Evolutionary conservation across 1,284 basidiomycete species (phyloP), one percentile per base, ranked within the genome.

Genomic region (Cryptococcus sp.): DNA sequence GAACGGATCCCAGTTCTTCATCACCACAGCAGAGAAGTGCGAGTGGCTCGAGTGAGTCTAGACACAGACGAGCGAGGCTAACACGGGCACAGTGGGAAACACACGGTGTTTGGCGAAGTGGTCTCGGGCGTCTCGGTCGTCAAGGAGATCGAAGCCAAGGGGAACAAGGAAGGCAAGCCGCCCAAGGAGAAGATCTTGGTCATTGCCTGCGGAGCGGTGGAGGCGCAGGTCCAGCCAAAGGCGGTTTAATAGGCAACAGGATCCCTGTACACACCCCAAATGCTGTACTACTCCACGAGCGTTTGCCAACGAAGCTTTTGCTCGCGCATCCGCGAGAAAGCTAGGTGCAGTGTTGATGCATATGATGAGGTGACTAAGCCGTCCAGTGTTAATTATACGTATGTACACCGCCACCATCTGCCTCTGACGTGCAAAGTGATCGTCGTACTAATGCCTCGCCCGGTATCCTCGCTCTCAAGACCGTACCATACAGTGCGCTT

Each of bases 41-140:
- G 74, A 80, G 29, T 92, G 91, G 87, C 68, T 76, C 51, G 78
- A 80, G 72, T 74, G 47, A 63, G 72, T 68, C 19, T 16, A 16
- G 4, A 19, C 45, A 19, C 45, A 7, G 45, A 43, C 20, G 46
- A 47, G n/a, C 17, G 17, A 17, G 20, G 25, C 25, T 22, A 17
- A 47, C 46, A 11, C 17, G 50, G 16, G n/a, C 3, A 7, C 46
- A 74, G 72, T 54, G 74, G 77, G 48, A 77, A 74, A 57, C 78
- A 78, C 65, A 71, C 93, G 71, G 92, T 96, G 45, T 95, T 95
- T 67, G 93, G 93, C 57, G 87, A 86, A 68, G 88, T 95, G 58
- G 63, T 93, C 50, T 87, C 91, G 56, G 93, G 92, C 41, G 88
- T 93, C 87, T 87, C 92, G 54, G 79, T 93, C 60, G 82, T 84